Evolutionary conservation across 257 asterid genomes (phyloP).

Genomic region (Vinca minor): DNA sequence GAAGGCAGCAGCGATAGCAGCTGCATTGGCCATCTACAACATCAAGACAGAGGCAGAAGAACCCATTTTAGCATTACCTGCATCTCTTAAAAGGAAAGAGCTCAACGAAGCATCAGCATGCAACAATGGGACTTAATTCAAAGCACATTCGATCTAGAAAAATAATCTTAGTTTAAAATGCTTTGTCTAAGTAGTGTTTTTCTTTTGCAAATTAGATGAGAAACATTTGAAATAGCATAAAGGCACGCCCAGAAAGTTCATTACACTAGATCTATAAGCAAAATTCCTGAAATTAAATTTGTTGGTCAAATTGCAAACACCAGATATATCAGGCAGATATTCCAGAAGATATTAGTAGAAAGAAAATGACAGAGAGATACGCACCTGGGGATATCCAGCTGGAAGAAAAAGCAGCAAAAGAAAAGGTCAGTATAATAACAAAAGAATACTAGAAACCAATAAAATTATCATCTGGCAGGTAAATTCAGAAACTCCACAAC

Average conservation of each 20-base stretch:
- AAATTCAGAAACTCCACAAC: constrained; percentile 45
- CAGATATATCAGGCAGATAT: no score
- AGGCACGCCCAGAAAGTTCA: not conserved
- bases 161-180: not conserved
- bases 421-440: constrained; percentile 22
- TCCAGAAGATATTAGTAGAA: not conserved
- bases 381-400: constrained; percentile 94
- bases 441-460: constrained; percentile 5
- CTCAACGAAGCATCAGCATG: not conserved
- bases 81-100: not conserved
- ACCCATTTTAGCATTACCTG: not conserved
- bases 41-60: not conserved
- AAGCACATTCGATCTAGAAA: not conserved
- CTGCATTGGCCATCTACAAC: constrained; percentile 79
- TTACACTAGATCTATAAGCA: no score
- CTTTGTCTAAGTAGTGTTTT: not conserved
- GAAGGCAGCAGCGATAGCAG: constrained; percentile 93
- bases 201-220: not conserved
- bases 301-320: not conserved
- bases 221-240: not conserved
- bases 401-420: constrained; percentile 20
- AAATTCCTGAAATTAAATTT: not conserved
- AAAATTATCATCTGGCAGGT: constrained; percentile 1
- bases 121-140: not conserved
- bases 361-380: constrained; percentile 17